Evolutionary conservation across 2,329 filamentous ascomycete species (phyloP).

Genomic region (Neobulgaria alba): DNA sequence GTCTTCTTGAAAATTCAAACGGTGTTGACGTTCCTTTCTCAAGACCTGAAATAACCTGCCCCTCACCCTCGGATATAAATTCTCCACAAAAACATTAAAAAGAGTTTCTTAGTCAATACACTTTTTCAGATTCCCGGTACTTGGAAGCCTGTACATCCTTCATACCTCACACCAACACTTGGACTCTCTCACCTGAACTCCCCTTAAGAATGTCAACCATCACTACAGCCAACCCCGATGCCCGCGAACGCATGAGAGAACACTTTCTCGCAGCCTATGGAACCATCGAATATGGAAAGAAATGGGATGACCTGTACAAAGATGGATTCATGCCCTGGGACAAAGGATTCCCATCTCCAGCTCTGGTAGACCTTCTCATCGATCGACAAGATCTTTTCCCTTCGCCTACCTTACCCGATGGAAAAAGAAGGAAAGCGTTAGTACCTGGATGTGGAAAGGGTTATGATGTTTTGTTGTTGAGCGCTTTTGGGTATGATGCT

Average conservation of each 20-base stretch:
- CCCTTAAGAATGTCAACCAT: too few relatives aligned
- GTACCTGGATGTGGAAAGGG: slow-evolving; percentile 78
- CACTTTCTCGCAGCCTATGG: slow-evolving; percentile 20
- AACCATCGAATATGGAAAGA: slow-evolving; percentile 15
- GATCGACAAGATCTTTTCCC: slow-evolving; percentile 37
- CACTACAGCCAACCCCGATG: too few relatives aligned
- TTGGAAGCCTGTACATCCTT: too few relatives aligned
- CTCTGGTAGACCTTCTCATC: slow-evolving; percentile 44
- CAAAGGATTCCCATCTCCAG: slow-evolving; percentile 42
- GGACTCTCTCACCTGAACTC: too few relatives aligned
- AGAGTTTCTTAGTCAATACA: too few relatives aligned
- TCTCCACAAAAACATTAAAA: too few relatives aligned
- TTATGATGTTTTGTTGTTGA: slow-evolving; percentile 70
- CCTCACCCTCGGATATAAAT: too few relatives aligned
- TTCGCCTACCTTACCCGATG: slow-evolving; percentile 4
- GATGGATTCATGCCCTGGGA: slow-evolving; percentile 45
- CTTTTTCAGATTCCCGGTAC: too few relatives aligned
- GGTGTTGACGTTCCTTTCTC: too few relatives aligned
- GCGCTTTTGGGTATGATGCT: slow-evolving; percentile 67
- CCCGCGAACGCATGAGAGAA: slow-evolving; percentile 17
- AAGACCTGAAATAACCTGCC: too few relatives aligned
- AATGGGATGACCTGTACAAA: slow-evolving; percentile 43
- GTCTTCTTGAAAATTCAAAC: not conserved
- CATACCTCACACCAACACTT: too few relatives aligned
- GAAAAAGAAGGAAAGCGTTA: slow-evolving; percentile 46